Evolutionary conservation across 192 early-diverging fungal genomes (phyloP).

Genomic region (Gaertneriomyces semiglobifer): DNA sequence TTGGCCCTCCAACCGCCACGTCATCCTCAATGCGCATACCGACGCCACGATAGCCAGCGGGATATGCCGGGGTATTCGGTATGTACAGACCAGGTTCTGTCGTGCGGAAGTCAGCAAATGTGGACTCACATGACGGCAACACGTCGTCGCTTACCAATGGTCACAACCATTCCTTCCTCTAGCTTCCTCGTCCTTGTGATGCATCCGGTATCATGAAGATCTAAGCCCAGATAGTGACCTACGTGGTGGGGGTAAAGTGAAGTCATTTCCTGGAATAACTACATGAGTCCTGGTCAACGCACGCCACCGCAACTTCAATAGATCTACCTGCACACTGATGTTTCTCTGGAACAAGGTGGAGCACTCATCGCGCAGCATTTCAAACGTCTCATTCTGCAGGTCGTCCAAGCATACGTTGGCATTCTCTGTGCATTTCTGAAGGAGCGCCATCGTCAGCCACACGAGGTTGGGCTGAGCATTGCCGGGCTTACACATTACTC

Average conservation of each 20-base stretch:
- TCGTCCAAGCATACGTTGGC: constrained; percentile 69
- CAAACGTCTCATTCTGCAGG: constrained; percentile 74
- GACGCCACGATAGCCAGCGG: constrained; percentile 76
- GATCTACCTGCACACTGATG: constrained; percentile 5
- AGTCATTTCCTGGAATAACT: constrained; percentile 65
- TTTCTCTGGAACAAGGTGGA: constrained; percentile 51
- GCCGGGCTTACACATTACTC: not conserved
- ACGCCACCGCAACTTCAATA: not conserved
- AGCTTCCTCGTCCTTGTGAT: constrained; percentile 69
- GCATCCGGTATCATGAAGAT: constrained; percentile 87
- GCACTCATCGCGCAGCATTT: constrained; percentile 68
- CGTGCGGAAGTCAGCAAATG: constrained; percentile 10
- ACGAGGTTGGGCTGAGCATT: too few species aligned
- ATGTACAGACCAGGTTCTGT: constrained; percentile 90
- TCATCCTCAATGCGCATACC: constrained; percentile 97
- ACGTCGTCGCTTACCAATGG: constrained; percentile 57
- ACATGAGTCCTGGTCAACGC: not conserved
- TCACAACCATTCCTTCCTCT: constrained; percentile 82
- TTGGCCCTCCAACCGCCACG: constrained; percentile 69
- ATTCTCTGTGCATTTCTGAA: constrained; percentile 42
- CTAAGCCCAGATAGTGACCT: constrained; percentile 89
- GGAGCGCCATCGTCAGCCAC: too few species aligned
- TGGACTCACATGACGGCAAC: not conserved
- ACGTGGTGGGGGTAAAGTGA: constrained; percentile 91
- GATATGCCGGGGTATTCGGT: constrained; percentile 72